These are phyloP conservation scores for Wallemia ichthyophaga DNA, from an alignment of 1,284 basidiomycete species.

Conservation along the genomic window DNA sequence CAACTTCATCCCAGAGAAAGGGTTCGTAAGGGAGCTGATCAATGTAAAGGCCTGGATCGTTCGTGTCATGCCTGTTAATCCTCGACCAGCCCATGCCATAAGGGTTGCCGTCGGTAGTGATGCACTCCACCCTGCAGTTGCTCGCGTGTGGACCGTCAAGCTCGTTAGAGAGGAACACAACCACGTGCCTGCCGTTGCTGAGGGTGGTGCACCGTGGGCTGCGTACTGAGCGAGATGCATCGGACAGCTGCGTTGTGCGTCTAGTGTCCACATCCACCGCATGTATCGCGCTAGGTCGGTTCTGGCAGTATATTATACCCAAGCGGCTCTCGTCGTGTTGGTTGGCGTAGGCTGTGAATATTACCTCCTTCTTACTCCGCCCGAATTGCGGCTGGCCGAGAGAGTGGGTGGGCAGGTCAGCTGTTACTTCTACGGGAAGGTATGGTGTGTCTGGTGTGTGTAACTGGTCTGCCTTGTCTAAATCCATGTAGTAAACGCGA, in stretches of 20 bases:
- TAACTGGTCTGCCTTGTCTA: not conserved
- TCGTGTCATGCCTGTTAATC: constrained; percentile 13
- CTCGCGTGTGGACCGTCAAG: constrained; percentile 30
- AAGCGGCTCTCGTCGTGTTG: constrained; percentile 26
- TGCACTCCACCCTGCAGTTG: constrained; percentile 24
- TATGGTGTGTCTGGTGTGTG: too few relatives aligned
- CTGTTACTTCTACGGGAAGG: not conserved
- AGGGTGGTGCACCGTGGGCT: constrained; percentile 23
- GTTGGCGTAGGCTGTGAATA: constrained; percentile 30
- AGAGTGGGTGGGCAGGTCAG: constrained; percentile 8
- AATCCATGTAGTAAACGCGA: not conserved
- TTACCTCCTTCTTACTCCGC: constrained; percentile 18
- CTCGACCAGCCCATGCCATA: constrained; percentile 15
- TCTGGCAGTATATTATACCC: constrained; percentile 31
- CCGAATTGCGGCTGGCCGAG: constrained; percentile 30
- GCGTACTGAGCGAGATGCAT: constrained; percentile 22
- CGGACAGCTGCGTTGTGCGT: constrained; percentile 17
- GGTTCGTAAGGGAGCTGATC: constrained; percentile 22
- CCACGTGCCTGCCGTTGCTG: constrained; percentile 8
- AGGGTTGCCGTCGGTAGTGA: constrained; percentile 4
- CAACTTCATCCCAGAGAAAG: constrained; percentile 16
- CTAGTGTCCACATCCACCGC: constrained; percentile 15
- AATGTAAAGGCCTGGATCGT: constrained; percentile 33
- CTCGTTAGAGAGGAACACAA: constrained; percentile 28
- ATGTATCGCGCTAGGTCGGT: constrained; percentile 30